Evolutionary conservation across 768 basidiomycete genomes (phyloP), one percentile per base, ranked within the genome.

Genomic region (Naganishia friedmannii): DNA sequence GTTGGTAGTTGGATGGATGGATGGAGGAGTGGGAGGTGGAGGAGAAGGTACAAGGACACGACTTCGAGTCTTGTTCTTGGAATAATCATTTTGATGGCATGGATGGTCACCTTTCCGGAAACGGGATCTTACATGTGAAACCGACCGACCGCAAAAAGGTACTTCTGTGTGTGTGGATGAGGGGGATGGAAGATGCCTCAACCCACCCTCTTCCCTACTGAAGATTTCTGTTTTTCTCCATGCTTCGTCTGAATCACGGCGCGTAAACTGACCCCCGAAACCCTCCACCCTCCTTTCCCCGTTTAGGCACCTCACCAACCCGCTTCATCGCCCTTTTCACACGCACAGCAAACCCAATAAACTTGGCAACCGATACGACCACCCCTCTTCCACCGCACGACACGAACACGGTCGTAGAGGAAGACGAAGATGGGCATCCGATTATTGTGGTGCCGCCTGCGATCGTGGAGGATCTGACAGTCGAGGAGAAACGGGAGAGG

Each of bases 251-350:
- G n/a, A n/a, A n/a, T n/a, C n/a, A n/a, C n/a, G n/a, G n/a, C n/a
- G n/a, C n/a, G n/a, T n/a, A n/a, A n/a, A n/a, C n/a, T n/a, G n/a
- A n/a, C n/a, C n/a, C n/a, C n/a, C n/a, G n/a, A n/a, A n/a, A n/a
- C n/a, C n/a, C n/a, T 4, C 19, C 48, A n/a, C 1, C 48, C 6
- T n/a, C 13, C 23, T 7, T 23, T n/a, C n/a, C 34, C 34, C 12
- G n/a, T 32, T 45, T 58, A 70, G 69, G 69, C 13, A 63, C 58
- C 15, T 65, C 69, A 15, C 58, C 63, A 5, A 23, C 34, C 32
- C 69, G 69, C 7, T 70, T 70, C 28, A 70, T 70, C 69, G 51
- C 60, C 8, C 37, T 65, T 21, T 51, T 70, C 23, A 53, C 60
- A 12, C 51, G 42, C 46, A 17, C 29, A 26, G 28, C 58, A 1